phyloP scores from a whole-genome alignment of 1,139 yeast genomes.

The Suhomyces atakaporum region DNA sequence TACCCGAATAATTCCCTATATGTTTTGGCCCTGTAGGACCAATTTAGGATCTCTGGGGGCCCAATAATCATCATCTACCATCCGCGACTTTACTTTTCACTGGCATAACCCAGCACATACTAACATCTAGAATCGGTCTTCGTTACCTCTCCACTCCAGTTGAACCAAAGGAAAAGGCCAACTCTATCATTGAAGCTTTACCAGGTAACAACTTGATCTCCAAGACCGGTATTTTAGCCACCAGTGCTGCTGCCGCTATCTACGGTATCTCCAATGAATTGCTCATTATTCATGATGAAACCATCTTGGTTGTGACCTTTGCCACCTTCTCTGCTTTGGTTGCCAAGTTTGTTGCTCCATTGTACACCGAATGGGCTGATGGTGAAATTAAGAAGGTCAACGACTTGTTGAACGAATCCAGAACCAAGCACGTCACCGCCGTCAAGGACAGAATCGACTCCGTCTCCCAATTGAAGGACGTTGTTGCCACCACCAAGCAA shows the following conservation, averaged over 20 bases:
- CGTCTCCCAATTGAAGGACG: slow-evolving; percentile 88
- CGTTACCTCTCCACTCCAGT: slow-evolving; percentile 66
- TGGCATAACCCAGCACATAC: slow-evolving; percentile 15
- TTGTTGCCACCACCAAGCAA: slow-evolving; percentile 86
- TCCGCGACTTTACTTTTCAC: neutral
- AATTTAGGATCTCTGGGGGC: too few relatives aligned
- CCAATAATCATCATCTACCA: neutral
- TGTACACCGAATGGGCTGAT: slow-evolving; percentile 93
- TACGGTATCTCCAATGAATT: slow-evolving; percentile 94
- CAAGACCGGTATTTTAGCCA: slow-evolving; percentile 93
- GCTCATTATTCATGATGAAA: slow-evolving; percentile 91
- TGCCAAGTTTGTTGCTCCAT: slow-evolving; percentile 90
- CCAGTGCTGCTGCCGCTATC: slow-evolving; percentile 90
- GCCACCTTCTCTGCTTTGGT: slow-evolving; percentile 71
- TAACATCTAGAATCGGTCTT: slow-evolving; percentile 52
- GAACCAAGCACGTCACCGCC: slow-evolving; percentile 87
- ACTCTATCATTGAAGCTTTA: slow-evolving; percentile 83
- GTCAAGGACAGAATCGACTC: slow-evolving; percentile 89
- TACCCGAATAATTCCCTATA: too few relatives aligned
- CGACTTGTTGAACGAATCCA: slow-evolving; percentile 80
- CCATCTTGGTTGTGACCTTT: slow-evolving; percentile 81
- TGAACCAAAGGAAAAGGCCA: slow-evolving; percentile 92
- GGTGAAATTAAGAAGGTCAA: slow-evolving; percentile 84
- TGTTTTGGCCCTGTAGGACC: too few relatives aligned
- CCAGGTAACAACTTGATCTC: slow-evolving; percentile 90